Conservation (phyloP, 331 rosid species). For the Acacia concinna region DNA sequence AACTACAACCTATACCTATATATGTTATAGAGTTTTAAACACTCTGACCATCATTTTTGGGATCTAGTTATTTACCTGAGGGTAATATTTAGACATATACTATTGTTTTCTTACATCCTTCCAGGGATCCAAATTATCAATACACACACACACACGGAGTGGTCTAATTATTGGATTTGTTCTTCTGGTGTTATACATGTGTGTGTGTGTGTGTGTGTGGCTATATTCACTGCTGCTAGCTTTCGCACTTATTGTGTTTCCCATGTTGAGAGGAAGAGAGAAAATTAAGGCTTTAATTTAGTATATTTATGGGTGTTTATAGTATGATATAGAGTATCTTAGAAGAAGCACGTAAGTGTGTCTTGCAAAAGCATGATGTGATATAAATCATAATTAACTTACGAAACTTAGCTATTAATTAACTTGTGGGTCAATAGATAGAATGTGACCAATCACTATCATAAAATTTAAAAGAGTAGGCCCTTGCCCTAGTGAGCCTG, state of each 20-base stretch:
- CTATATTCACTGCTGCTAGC: background rate
- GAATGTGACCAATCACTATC: constrained; percentile 28
- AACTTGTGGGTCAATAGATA: background rate
- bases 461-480: background rate
- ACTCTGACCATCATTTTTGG: too few species aligned
- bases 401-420: background rate
- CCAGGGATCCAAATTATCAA: background rate
- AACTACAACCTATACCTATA: background rate
- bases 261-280: background rate
- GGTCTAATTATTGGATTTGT: background rate
- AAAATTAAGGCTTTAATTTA: background rate
- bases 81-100: background rate
- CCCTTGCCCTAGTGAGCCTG: background rate
- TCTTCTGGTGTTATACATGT: background rate
- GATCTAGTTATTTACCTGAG: background rate
- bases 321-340: background rate
- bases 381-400: background rate
- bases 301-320: constrained; percentile 11
- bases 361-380: constrained; percentile 36
- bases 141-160: background rate
- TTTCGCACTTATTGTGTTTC: background rate
- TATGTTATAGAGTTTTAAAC: too few species aligned
- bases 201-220: too few species aligned
- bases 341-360: constrained; percentile 38
- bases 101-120: background rate